Evolutionary conservation across 1,284 basidiomycete species (phyloP), one percentile per base, ranked within the genome.

Genomic region (Inonotus hispidus): DNA sequence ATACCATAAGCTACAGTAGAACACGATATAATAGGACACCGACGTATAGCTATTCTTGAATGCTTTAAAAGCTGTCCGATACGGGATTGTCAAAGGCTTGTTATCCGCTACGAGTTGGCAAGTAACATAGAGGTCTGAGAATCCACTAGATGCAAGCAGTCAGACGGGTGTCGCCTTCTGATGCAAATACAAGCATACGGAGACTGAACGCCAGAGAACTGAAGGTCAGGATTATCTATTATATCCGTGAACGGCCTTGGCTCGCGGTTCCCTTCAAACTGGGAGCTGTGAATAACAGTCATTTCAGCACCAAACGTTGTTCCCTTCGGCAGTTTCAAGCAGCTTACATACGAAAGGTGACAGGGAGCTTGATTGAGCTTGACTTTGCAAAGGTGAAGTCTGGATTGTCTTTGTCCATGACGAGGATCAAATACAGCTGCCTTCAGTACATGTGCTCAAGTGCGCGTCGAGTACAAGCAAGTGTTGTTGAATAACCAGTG

Each of bases 81-180:
- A 92, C 0, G 93, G 90, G 27, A 95, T 88, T 0, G 93, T 94
- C 43, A 96, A 77, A 0, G 93, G 92, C 71, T 95, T 95, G 73
- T 96, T 96, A 72, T 96, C 93, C 4, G 94, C 90, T 65, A 92
- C 84, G 13, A 99, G 84, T 69, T 96, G 92, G 68, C 92, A 91
- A 11, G 90, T 92, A 53, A 98, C 89, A 72, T 93, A 95, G 62
- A 98, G 82, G 74, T 98, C 95, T 68, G 94, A 92, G 66, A 90
- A 82, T 4, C 82, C 84, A 63, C 89, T 93, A 66, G 63, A 67
- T 14, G 16, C 41, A n/a, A n/a, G n/a, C 16, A 13, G 19, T 43
- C n/a, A 43, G 41, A 43, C 41, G 7, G 11, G 19, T 3, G 16
- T 16, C 8, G n/a, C 7, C 16, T 49, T 46, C 19, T 54, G 25